phyloP scores from a whole-genome alignment of 345 rosid species.

The Cardamine chenopodiifolia region DNA sequence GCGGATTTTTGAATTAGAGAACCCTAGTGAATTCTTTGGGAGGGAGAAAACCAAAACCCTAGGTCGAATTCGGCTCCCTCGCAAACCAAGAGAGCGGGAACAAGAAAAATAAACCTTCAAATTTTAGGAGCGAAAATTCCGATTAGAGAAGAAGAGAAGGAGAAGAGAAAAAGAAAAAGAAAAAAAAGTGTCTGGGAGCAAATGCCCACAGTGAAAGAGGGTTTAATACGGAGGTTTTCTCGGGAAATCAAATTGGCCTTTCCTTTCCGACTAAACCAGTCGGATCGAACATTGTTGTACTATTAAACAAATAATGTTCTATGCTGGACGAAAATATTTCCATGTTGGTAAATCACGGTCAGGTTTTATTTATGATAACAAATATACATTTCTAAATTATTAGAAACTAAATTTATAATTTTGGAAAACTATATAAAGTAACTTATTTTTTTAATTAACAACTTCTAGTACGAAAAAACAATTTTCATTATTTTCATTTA shows the following conservation, averaged over 20 bases:
- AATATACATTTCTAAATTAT: too few relatives aligned
- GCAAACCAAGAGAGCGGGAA: slow-evolving; percentile 36
- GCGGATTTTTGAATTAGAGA: slow-evolving; percentile 9
- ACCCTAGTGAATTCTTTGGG: slow-evolving; percentile 7
- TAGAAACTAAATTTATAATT: too few relatives aligned
- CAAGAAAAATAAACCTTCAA: slow-evolving; percentile 19
- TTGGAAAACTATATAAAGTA: too few relatives aligned
- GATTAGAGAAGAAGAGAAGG: slow-evolving; percentile 26
- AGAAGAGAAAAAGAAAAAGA: background rate
- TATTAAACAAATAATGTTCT: too few relatives aligned
- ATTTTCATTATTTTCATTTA: too few relatives aligned
- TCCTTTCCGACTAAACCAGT: slow-evolving; percentile 7
- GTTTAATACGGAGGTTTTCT: slow-evolving; percentile 38
- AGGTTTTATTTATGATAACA: too few relatives aligned
- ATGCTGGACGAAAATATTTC: background rate
- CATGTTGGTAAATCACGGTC: background rate
- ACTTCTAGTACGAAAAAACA: too few relatives aligned
- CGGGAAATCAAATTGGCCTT: slow-evolving; percentile 8
- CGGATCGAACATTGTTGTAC: slow-evolving; percentile 23
- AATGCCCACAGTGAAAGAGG: slow-evolving; percentile 32
- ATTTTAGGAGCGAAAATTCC: slow-evolving; percentile 14
- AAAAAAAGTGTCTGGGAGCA: slow-evolving; percentile 25
- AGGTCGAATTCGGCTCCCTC: slow-evolving; percentile 37
- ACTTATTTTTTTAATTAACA: too few relatives aligned
- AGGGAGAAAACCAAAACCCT: slow-evolving; percentile 42